A percentile compares a stretch with the other conserved stretches of the same genome.
Evolutionary conservation across 192 early-diverging fungal genomes (phyloP).

Genomic region (Backusella luteola): DNA sequence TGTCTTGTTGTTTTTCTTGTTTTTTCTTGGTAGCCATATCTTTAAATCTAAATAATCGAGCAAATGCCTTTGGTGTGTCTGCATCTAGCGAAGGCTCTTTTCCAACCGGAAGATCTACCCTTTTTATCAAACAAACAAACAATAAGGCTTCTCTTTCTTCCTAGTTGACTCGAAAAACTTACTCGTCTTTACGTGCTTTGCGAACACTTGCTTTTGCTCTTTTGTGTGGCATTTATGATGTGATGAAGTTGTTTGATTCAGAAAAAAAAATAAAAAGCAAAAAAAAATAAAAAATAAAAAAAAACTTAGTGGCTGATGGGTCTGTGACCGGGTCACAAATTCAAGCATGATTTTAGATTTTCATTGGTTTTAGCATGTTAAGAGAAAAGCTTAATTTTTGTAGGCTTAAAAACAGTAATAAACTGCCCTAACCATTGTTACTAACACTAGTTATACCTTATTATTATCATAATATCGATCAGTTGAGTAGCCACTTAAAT

Average conservation of each 20-base stretch:
- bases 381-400: too few relatives aligned
- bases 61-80: constrained; percentile 44
- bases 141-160: neutral
- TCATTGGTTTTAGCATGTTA: neutral
- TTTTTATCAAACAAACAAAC: neutral
- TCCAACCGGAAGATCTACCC: constrained; percentile 39
- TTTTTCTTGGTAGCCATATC: constrained; percentile 26
- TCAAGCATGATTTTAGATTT: neutral
- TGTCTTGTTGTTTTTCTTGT: constrained; percentile 15
- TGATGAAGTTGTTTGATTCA: neutral
- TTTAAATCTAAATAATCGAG: constrained; percentile 41
- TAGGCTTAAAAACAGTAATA: neutral
- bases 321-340: neutral
- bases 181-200: constrained; percentile 23
- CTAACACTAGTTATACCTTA: neutral
- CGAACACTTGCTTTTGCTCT: constrained; percentile 31
- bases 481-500: neutral
- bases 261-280: neutral
- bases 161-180: neutral
- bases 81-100: constrained; percentile 9
- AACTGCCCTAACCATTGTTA: neutral
- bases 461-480: neutral
- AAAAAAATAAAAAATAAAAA: neutral
- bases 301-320: neutral
- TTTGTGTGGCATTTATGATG: constrained; percentile 25